Base-by-base conservation (phyloP, 225 moss, liverwort and hornwort species). In the Pseudisothecium myosuroides region DNA sequence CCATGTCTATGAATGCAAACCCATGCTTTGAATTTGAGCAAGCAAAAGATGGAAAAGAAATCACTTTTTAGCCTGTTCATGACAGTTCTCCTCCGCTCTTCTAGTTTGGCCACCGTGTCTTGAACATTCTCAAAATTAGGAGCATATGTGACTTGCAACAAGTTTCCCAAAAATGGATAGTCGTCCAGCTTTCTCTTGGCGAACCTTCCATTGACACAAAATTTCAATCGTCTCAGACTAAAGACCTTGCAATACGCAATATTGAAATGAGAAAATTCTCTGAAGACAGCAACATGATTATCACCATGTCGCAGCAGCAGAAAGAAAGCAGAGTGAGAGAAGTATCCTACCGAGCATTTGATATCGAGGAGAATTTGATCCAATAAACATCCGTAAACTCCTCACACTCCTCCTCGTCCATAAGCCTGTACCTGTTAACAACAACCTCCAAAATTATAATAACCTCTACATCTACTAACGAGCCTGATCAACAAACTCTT, bases 331-430 rank as follows among this genome's bases (percentile, higher is more conserved):
- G 49, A 82, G 55, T 32, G 21, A 80, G 26, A 80, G 49, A 86
- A 80, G 71, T 61, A 9, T 41, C 85, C 62, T 94, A 99, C 98
- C 96, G 93, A 72, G 98, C 93, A 92, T 94, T 99, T 91, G 93
- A 90, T 83, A 96, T 93, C 64, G 95, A 94, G 62, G 94, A 85
- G 89, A 94, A 97, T 85, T 99, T 99, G 76, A 99, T 94, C 97
- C 96, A 99, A 89, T 97, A 97, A 59, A 97, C 93, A 81, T 97
- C 97, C 68, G 98, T 97, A 84, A 94, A 97, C 54, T 96, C 96
- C 83, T 94, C 95, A 89, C 96, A 97, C 55, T 99, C 98, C 89
- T 97, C 97, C 85, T 99, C 98, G 67, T 99, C 97, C 90, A 99
- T 92, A 24, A 95, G 81, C 89, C 96, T 94, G 89, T 96, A 94